Evolutionary conservation across 2,329 filamentous ascomycete species (phyloP).

Genomic region (Penicillium digitatum): DNA sequence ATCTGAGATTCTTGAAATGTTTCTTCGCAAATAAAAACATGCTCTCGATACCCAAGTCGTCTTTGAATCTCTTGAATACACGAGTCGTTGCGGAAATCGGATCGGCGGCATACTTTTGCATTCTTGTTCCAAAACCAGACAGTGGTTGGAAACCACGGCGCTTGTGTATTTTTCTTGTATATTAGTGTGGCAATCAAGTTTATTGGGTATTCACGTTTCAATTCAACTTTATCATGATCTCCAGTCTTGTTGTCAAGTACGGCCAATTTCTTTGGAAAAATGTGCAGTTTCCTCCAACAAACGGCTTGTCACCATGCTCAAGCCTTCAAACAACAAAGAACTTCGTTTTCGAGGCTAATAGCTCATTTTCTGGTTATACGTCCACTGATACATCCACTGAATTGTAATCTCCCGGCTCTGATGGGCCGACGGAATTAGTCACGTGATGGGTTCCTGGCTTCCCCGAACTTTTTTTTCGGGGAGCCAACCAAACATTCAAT

Average conservation of each 20-base stretch:
- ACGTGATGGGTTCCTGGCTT: conserved; percentile 38
- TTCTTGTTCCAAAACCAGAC: conserved; percentile 16
- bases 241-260: not conserved
- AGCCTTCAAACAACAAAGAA: not conserved
- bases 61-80: not conserved
- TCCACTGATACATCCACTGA: not conserved
- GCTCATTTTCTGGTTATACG: not conserved
- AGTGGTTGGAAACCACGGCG: conserved; percentile 21
- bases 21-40: not conserved
- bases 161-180: conserved; percentile 26
- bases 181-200: conserved; percentile 20
- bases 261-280: not conserved
- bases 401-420: conserved; percentile 18
- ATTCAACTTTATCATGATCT: conserved; percentile 15
- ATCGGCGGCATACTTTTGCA: conserved; percentile 20
- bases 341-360: not conserved
- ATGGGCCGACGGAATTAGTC: conserved; percentile 21
- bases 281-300: not conserved
- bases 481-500: conserved; percentile 26
- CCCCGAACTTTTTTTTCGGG: conserved; percentile 38
- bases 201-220: conserved; percentile 15
- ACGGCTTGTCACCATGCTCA: not conserved
- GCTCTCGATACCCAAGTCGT: not conserved
- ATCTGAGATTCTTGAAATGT: not conserved
- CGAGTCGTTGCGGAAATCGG: conserved; percentile 7